A percentile compares a stretch with the other conserved stretches of the same genome.
Evolutionary conservation across 2,329 filamentous ascomycete genomes (phyloP).

Genomic region (Penicillium olsonii): DNA sequence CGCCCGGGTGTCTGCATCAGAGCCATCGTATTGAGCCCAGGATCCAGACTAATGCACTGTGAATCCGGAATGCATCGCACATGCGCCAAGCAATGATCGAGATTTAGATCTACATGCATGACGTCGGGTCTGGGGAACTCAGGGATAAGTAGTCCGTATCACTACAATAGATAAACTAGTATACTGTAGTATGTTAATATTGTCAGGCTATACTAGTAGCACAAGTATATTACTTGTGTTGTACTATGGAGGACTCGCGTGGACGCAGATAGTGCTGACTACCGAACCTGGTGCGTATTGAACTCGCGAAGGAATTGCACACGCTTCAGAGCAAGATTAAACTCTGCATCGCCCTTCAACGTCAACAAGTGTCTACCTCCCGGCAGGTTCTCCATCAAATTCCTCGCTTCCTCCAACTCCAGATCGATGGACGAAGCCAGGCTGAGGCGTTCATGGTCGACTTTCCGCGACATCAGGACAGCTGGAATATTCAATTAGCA

Average conservation of each 20-base stretch:
- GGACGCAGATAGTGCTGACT: too few relatives aligned
- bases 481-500: neutral
- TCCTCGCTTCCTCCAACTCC: conserved; percentile 3
- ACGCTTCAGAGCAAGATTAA: conserved; percentile 6
- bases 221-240: too few relatives aligned
- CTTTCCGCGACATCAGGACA: neutral
- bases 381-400: conserved; percentile 3
- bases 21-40: too few relatives aligned
- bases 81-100: neutral
- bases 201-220: too few relatives aligned
- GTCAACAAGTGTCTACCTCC: conserved; percentile 1
- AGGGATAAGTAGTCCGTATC: neutral
- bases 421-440: neutral
- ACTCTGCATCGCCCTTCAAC: neutral
- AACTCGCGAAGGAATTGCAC: conserved; percentile 7
- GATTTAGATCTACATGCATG: neutral
- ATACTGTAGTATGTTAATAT: too few relatives aligned
- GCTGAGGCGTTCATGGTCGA: conserved; percentile 2
- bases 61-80: too few relatives aligned
- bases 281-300: neutral
- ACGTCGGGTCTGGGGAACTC: neutral
- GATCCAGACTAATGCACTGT: too few relatives aligned
- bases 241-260: too few relatives aligned
- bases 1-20: too few relatives aligned
- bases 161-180: too few relatives aligned